phyloP scores from a whole-genome alignment of 2,329 filamentous ascomycete genomes.

The Fusarium sp. region DNA sequence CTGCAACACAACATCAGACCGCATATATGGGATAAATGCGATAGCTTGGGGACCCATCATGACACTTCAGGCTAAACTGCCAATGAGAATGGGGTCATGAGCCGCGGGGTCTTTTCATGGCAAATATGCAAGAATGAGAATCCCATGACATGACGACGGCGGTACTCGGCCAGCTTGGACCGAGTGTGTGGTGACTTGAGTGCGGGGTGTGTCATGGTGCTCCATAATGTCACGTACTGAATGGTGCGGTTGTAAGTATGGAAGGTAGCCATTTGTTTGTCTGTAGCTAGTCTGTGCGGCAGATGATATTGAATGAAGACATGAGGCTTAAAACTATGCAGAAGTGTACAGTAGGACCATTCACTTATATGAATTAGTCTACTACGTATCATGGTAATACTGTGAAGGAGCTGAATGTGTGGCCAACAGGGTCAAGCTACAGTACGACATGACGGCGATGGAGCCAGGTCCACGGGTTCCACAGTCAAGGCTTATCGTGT shows the following conservation, averaged over 20 bases:
- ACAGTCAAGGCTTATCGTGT: slow-evolving; percentile 7
- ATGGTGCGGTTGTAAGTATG: slow-evolving; percentile 41
- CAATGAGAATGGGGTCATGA: slow-evolving; percentile 38
- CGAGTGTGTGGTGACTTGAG: slow-evolving; percentile 24
- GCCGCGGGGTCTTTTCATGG: slow-evolving; percentile 22
- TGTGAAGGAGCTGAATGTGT: neutral
- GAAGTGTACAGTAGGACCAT: neutral
- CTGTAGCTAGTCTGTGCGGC: neutral
- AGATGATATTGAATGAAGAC: slow-evolving; percentile 1
- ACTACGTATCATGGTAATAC: neutral
- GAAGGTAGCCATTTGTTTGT: neutral
- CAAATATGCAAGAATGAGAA: slow-evolving; percentile 8
- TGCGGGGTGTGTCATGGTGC: slow-evolving; percentile 41
- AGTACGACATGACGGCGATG: slow-evolving; percentile 16
- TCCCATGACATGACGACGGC: slow-evolving; percentile 12
- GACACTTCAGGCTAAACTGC: slow-evolving; percentile 48
- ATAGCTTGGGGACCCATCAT: slow-evolving; percentile 42
- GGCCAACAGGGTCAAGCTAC: neutral
- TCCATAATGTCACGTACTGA: slow-evolving; percentile 27
- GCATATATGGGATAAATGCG: slow-evolving; percentile 42
- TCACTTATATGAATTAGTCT: neutral
- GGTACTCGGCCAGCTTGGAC: slow-evolving; percentile 34
- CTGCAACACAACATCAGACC: slow-evolving; percentile 10
- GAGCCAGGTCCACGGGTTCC: slow-evolving; percentile 21
- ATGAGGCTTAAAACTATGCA: slow-evolving; percentile 19